These are phyloP conservation scores for Trypanosoma theileri DNA, from an alignment of 208 protist species.

Conservation along the genomic window DNA sequence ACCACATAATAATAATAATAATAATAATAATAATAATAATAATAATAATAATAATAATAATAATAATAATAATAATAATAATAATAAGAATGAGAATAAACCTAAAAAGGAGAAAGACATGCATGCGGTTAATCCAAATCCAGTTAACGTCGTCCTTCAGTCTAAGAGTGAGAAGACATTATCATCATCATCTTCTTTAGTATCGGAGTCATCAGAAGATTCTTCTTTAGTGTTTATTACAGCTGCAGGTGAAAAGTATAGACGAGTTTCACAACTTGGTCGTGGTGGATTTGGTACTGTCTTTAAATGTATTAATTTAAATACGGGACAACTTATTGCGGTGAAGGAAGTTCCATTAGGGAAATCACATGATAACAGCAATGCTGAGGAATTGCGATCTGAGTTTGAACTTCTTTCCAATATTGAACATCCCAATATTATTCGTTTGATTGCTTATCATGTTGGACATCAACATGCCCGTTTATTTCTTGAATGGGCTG, in stretches of 20 bases:
- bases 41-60: background rate
- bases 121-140: too few species aligned
- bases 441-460: conserved; percentile 68
- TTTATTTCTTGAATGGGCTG: conserved; percentile 83
- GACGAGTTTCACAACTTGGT: conserved; percentile 16
- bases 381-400: conserved; percentile 48
- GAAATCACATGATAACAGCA: conserved; percentile 22
- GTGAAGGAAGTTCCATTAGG: conserved; percentile 68
- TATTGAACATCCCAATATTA: conserved; percentile 68
- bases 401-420: conserved; percentile 71
- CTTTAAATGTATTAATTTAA: conserved; percentile 18
- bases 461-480: conserved; percentile 39
- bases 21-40: background rate
- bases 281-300: conserved; percentile 26
- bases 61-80: background rate
- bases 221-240: conserved; percentile 4
- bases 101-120: background rate
- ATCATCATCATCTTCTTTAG: too few species aligned
- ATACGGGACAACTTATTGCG: conserved; percentile 33
- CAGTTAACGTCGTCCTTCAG: too few species aligned
- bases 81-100: background rate
- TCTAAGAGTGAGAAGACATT: too few species aligned
- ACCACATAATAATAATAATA: background rate
- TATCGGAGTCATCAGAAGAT: background rate
- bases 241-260: conserved; percentile 6